phyloP scores from a whole-genome alignment of 225 moss, liverwort and hornwort genomes.

The Antitrichia curtipendula region DNA sequence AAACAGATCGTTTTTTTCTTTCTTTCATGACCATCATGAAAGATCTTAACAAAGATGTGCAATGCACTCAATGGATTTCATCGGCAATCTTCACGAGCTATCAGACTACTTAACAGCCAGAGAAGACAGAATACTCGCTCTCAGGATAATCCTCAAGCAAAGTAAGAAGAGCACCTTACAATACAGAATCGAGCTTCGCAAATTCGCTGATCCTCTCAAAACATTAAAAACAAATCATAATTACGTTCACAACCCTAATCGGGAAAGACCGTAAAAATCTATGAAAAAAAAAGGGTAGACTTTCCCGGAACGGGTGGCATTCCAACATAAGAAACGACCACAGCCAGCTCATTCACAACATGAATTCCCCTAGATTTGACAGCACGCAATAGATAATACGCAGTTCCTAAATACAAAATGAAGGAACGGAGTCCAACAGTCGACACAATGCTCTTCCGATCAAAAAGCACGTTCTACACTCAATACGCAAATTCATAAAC shows the following conservation, averaged over 20 bases:
- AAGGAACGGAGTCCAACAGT: background rate
- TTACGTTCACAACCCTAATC: background rate
- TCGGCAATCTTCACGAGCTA: background rate
- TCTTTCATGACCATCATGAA: background rate
- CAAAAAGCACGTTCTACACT: background rate
- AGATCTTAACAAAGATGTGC: background rate
- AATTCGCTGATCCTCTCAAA: background rate
- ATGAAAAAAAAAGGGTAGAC: background rate
- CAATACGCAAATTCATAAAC: background rate
- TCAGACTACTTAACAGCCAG: background rate
- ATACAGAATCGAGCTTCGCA: background rate
- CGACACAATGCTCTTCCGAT: background rate
- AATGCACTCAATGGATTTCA: background rate
- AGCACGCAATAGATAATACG: background rate
- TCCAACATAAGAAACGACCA: background rate
- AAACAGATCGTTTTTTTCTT: background rate
- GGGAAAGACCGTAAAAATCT: background rate
- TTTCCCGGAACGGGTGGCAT: background rate
- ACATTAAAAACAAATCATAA: background rate
- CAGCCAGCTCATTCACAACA: background rate
- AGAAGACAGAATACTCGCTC: background rate
- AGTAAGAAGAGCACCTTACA: background rate
- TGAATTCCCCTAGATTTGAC: background rate
- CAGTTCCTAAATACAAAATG: background rate
- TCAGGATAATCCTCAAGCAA: background rate